Conservation (phyloP, 2,329 filamentous ascomycete species). For the Fusarium penzigii region DNA sequence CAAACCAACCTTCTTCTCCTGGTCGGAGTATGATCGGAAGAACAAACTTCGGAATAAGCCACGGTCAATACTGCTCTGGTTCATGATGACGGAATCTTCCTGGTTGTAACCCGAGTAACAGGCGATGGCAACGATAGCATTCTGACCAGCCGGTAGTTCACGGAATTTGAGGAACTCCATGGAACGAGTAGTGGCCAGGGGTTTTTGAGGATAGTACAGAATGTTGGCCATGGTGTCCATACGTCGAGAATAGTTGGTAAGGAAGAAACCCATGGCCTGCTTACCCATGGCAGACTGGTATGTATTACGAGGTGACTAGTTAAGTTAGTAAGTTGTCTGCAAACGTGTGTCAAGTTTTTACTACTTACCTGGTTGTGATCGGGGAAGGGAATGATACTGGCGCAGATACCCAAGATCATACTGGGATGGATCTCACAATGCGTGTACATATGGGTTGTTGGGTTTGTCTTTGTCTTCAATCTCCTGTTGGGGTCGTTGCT, state of each 20-base stretch:
- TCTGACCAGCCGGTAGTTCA: conserved; percentile 94
- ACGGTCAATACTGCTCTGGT: conserved; percentile 97
- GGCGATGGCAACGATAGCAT: conserved; percentile 96
- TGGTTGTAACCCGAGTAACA: conserved; percentile 99
- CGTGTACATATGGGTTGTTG: conserved; percentile 87
- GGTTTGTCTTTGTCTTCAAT: conserved; percentile 85
- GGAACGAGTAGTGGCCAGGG: conserved; percentile 89
- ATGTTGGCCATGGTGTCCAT: conserved; percentile 99
- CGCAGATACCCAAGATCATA: conserved; percentile 98
- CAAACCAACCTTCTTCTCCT: conserved; percentile 94
- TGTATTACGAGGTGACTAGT: conserved; percentile 93
- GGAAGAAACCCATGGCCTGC: conserved; percentile 98
- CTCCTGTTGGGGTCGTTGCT: conserved; percentile 75
- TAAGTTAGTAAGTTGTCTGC: conserved; percentile 5
- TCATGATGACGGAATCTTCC: conserved; percentile 99
- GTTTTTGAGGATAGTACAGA: conserved; percentile 98
- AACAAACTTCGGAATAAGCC: conserved; percentile 97
- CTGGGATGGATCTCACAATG: conserved; percentile 99
- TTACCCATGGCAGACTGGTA: conserved; percentile 99
- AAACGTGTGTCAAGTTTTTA: not conserved
- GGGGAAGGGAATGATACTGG: conserved; percentile 98
- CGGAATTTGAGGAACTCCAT: conserved; percentile 99
- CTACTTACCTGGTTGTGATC: conserved; percentile 84
- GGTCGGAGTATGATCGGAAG: conserved; percentile 96
- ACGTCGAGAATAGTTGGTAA: conserved; percentile 93